phyloP scores from a whole-genome alignment of 1,284 basidiomycete genomes.

The Sporisorium exsertum region DNA sequence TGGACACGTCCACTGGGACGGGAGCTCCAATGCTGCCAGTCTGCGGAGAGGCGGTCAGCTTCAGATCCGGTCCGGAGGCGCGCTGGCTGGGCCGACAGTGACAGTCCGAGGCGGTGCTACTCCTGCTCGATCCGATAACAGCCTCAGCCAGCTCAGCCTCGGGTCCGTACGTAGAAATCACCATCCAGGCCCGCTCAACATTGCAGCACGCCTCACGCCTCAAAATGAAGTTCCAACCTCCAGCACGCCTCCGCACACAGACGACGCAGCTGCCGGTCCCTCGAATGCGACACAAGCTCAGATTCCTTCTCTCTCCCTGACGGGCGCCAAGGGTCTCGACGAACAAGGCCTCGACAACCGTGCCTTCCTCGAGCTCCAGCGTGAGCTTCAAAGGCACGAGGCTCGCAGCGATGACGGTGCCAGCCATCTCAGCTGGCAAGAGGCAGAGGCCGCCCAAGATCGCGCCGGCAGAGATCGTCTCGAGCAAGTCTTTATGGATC shows the following conservation, averaged over 20 bases:
- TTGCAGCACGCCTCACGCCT: constrained; percentile 48
- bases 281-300: constrained; percentile 8
- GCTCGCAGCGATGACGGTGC: constrained; percentile 36
- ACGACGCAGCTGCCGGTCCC: background rate
- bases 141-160: constrained; percentile 22
- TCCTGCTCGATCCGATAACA: constrained; percentile 18
- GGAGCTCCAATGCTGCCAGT: constrained; percentile 43
- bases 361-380: constrained; percentile 62
- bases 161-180: constrained; percentile 51
- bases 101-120: constrained; percentile 47
- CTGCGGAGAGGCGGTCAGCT: constrained; percentile 39
- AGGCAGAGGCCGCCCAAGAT: constrained; percentile 13
- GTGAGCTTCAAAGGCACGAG: constrained; percentile 60
- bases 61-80: constrained; percentile 33
- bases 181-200: constrained; percentile 64
- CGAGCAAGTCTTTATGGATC: constrained; percentile 37
- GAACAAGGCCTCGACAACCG: constrained; percentile 61
- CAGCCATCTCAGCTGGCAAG: constrained; percentile 35
- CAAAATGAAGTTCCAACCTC: constrained; percentile 17
- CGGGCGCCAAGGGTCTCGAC: constrained; percentile 59
- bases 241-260: background rate
- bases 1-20: constrained; percentile 51
- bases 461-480: constrained; percentile 25
- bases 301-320: constrained; percentile 49
- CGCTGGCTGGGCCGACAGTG: constrained; percentile 48